Evolutionary conservation across 768 basidiomycete species (phyloP).

Genomic region (Pluteus cervinus): DNA sequence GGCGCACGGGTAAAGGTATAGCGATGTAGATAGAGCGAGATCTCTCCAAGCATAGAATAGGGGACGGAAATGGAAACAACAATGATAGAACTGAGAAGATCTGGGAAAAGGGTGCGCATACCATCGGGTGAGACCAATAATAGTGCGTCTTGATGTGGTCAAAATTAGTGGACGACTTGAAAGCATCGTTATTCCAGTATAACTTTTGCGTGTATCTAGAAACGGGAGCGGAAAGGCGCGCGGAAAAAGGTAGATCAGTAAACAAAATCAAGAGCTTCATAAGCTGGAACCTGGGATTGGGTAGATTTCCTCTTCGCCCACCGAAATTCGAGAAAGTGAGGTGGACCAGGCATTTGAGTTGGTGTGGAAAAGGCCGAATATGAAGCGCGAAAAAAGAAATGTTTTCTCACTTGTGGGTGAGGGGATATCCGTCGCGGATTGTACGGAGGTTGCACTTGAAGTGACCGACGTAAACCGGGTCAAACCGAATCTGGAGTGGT

Average conservation of each 20-base stretch:
- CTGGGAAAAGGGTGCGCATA: too few relatives aligned
- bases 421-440: slow-evolving; percentile 84
- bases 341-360: neutral
- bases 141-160: slow-evolving; percentile 81
- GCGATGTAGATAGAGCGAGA: too few relatives aligned
- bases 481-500: slow-evolving; percentile 71
- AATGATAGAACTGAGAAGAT: slow-evolving; percentile 1
- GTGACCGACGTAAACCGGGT: slow-evolving; percentile 83
- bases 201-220: slow-evolving; percentile 75
- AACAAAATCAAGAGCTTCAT: too few relatives aligned
- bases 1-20: too few relatives aligned
- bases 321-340: too few relatives aligned
- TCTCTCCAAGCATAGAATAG: too few relatives aligned
- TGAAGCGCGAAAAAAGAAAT: neutral
- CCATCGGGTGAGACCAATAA: slow-evolving; percentile 54
- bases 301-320: too few relatives aligned
- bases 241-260: too few relatives aligned
- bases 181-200: slow-evolving; percentile 88
- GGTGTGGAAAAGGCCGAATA: neutral
- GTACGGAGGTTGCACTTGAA: slow-evolving; percentile 92
- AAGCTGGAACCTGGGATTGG: too few relatives aligned
- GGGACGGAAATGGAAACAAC: slow-evolving; percentile 1
- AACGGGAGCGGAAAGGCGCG: neutral
- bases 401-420: slow-evolving; percentile 64
- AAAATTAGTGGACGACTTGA: slow-evolving; percentile 84